Evolutionary conservation across 768 basidiomycete genomes (phyloP).

Genomic region (Strobilomyces dryophilus): DNA sequence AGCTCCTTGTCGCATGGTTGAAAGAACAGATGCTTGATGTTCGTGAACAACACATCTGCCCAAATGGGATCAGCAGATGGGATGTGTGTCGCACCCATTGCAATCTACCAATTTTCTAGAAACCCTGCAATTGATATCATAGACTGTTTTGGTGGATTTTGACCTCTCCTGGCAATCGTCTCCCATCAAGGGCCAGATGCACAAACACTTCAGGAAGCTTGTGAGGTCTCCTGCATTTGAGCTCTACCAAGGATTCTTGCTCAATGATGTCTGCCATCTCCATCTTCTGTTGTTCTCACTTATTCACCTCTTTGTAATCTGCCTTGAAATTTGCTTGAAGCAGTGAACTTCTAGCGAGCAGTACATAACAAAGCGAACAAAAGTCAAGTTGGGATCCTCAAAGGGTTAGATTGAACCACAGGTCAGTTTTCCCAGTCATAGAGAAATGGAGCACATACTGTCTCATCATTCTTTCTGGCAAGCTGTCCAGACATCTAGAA

Average conservation of each 20-base stretch:
- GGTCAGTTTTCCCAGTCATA: conserved; percentile 4
- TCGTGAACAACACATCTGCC: conserved; percentile 89
- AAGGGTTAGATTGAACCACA: conserved; percentile 58
- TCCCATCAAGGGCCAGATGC: conserved; percentile 91
- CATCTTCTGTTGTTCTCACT: conserved; percentile 95
- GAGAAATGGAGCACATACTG: conserved; percentile 44
- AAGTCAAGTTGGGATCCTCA: conserved; percentile 94
- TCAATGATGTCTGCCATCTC: conserved; percentile 98
- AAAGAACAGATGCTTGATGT: conserved; percentile 98
- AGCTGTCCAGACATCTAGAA: conserved; percentile 98
- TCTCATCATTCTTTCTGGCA: conserved; percentile 98
- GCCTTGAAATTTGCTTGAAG: conserved; percentile 83
- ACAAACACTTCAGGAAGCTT: conserved; percentile 91
- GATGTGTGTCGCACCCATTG: background rate
- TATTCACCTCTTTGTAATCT: conserved; percentile 97
- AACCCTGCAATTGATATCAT: conserved; percentile 83
- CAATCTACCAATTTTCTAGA: conserved; percentile 82
- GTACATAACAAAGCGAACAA: conserved; percentile 92
- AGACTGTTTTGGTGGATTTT: conserved; percentile 98
- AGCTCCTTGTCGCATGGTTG: conserved; percentile 97
- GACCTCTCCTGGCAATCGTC: conserved; percentile 93
- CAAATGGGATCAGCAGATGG: conserved; percentile 4
- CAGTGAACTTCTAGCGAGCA: conserved; percentile 87
- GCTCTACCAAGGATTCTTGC: conserved; percentile 84
- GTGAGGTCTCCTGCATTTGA: conserved; percentile 82